Evolutionary conservation across 768 basidiomycete species (phyloP), one percentile per base, ranked within the genome.

Genomic region (Naganishia antarctica): DNA sequence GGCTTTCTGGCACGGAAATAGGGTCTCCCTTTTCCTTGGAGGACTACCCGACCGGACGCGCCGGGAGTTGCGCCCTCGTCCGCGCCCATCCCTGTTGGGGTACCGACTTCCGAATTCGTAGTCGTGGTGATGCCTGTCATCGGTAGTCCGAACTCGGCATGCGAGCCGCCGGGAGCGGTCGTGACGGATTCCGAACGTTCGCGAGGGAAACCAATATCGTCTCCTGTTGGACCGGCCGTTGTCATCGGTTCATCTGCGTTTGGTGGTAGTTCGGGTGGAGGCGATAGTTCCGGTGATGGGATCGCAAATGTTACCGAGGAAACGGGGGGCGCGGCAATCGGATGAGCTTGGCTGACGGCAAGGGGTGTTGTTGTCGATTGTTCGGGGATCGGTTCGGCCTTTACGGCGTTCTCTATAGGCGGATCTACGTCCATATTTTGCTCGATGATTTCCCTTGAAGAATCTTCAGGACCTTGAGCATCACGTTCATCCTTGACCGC

Each of bases 1-100:
- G 73, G 74, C 57, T 68, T 70, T 64, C 71, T 71, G 15, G 69
- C 32, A 23, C 57, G 60, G 12, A 47, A 37, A 13, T 58, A 59
- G 13, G 61, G 61, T 9, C 25, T 49, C 37, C 47, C 47, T 26
- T 62, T 40, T 0, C 34, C 47, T 34, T 62, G 59, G n/a, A 47
- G 40, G 1, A 57, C 53, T 16, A 57, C 53, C 21, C 31, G 32
- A 8, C 53, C 53, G 18, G 32, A 21, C 16, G 32, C 53, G 11
- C 21, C 53, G 13, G 26, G 23, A 23, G 8, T 21, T 34, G 37
- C 37, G 34, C 13, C 32, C 53, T 49, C 32, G 34, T 37, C 21
- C 53, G 15, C 15, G 15, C 53, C 53, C 40, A 21, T 40, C 1
- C 15, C 53, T 21, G n/a, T 57, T 6, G 47, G 25, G 7, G 31